Base-by-base conservation (phyloP, 371 early-diverging fungal species). In the Mortierella polycephala region DNA sequence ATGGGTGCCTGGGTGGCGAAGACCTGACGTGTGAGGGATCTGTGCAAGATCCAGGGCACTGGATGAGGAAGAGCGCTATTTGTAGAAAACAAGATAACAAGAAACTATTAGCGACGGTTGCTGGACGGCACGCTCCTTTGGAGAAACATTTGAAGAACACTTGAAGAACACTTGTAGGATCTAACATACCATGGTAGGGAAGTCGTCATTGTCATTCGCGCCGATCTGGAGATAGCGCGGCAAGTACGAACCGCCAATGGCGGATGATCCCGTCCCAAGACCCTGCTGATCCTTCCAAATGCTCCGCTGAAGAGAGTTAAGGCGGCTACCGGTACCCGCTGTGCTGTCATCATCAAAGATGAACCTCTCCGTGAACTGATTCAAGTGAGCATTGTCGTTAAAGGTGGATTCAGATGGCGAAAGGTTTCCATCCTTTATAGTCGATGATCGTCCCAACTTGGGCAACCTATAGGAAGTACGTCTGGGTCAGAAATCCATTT, bases 41-140 rank as follows among this genome's bases (percentile, higher is more conserved):
- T 83, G 77, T 20, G 85, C 74, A 37, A 88, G 69, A 62, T 86
- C 87, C 57, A 86, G 69, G 10, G 83, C 84, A 30, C 85, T 66
- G 8, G 87, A 80, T 9, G 85, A 71, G 57, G 82, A 58, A 40
- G 82, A 44, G 23, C 81, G 77, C 65, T 60, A 51, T 11, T 46
- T 16, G 30, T 30, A 30, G 30, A 30, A 30, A 30, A 30, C 4
- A 30, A 30, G 30, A 30, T 30, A 30, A 30, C 30, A 30, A 30
- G 30, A 30, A 30, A 30, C 30, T 30, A 30, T 30, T 30, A 30
- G 30, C 30, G 30, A 30, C 30, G 30, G 30, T 30, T 30, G 30
- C 30, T 30, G 30, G 30, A 30, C 4, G 30, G 30, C 4, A 30
- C 4, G 30, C 30, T 30, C 30, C 30, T 2, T 30, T 30, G 30